These are phyloP conservation scores for Teratosphaeria gauchensis DNA, from an alignment of 2,329 filamentous ascomycete genomes.

Conservation along the genomic window DNA sequence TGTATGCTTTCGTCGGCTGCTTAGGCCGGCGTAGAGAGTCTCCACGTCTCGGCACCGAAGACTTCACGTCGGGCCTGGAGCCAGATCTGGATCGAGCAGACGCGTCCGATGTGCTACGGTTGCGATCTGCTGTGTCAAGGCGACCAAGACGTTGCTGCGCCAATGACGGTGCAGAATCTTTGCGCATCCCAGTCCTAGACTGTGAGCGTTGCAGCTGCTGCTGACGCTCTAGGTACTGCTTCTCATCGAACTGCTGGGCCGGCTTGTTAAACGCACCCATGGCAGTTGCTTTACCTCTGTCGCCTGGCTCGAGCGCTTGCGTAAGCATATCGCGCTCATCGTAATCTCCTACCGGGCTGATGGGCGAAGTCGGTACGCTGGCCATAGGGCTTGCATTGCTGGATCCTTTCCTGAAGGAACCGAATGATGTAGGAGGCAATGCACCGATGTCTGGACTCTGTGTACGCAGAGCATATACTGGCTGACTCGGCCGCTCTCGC, in stretches of 20 bases:
- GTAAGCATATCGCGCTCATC: slow-evolving; percentile 56
- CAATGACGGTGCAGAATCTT: slow-evolving; percentile 8
- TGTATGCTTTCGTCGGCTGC: slow-evolving; percentile 29
- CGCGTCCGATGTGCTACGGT: slow-evolving; percentile 10
- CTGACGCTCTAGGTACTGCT: slow-evolving; percentile 73
- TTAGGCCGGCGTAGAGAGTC: slow-evolving; percentile 9
- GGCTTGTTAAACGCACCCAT: slow-evolving; percentile 65
- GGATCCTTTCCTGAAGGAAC: slow-evolving; percentile 26
- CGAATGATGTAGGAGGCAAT: slow-evolving; percentile 28
- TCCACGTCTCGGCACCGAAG: background rate
- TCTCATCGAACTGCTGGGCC: slow-evolving; percentile 67
- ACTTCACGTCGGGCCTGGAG: background rate
- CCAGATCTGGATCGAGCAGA: slow-evolving; percentile 19
- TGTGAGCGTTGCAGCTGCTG: slow-evolving; percentile 60
- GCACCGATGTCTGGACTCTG: slow-evolving; percentile 28
- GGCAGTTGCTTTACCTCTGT: slow-evolving; percentile 73
- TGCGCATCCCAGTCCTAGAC: slow-evolving; percentile 14
- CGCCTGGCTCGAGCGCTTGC: slow-evolving; percentile 60
- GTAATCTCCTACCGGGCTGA: slow-evolving; percentile 63
- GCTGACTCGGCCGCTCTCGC: slow-evolving; percentile 33
- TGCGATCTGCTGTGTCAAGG: slow-evolving; percentile 13
- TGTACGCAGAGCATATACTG: slow-evolving; percentile 18
- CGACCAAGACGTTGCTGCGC: slow-evolving; percentile 16
- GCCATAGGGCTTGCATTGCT: slow-evolving; percentile 31
- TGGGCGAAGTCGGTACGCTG: slow-evolving; percentile 37